Base-by-base conservation (phyloP, 1,284 basidiomycete species). In the Gymnopus androsaceus region DNA sequence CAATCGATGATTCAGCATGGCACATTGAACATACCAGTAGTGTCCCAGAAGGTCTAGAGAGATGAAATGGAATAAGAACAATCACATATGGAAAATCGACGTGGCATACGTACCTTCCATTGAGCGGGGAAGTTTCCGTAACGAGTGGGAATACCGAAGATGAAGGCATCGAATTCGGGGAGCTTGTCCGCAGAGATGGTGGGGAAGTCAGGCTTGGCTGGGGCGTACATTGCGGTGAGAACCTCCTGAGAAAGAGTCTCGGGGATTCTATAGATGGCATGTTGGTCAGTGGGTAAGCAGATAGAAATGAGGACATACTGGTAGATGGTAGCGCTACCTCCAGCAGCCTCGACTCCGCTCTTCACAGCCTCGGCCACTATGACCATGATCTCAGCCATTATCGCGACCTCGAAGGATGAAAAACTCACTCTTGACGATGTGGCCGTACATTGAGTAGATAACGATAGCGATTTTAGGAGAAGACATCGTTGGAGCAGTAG, bases 201-300 rank as follows among this genome's bases (percentile, higher is more conserved):
- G 41, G 92, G 91, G 77, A 91, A 90, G 60, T 79, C 74, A 58
- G 84, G 79, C 68, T 88, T 89, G 38, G 85, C 66, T 8, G 87
- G 84, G 1, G 91, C 94, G 74, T 88, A 73, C 83, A 97, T 85
- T 74, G 87, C 84, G 59, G 69, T 70, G 56, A 96, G 79, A 58
- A 97, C 75, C 25, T 93, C 89, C n/a, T 84, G 72, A 2, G 88
- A 69, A 55, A 96, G 87, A 7, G 93, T 97, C 78, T 98, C 95
- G 54, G 86, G 75, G 64, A 95, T 85, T 71, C 87, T 88, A 59
- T 2, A 50, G 11, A 12, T n/a, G 14, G 15, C 3, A n/a, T 17
- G 8, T 3, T 38, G 42, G 27, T 15, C 23, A 53, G 14, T 46
- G 9, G 62, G 12, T 11, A 7, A 27, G 63, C 38, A 31, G 48